These are phyloP conservation scores for Dysphania ambrosioides DNA, from an alignment of 148 eudicot genomes.

Conservation along the genomic window DNA sequence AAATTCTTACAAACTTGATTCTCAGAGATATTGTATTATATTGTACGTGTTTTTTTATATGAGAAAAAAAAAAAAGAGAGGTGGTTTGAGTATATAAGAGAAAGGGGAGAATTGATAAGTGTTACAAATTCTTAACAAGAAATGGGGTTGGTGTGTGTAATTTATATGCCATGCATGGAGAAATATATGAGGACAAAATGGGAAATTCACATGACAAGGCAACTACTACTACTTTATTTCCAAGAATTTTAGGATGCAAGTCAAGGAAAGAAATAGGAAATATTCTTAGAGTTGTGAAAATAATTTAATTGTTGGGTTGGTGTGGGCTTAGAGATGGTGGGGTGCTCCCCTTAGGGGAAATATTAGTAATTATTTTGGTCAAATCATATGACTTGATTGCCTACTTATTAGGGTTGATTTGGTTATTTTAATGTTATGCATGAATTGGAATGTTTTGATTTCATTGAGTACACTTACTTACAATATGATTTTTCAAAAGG, in stretches of 20 bases:
- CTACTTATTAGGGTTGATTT: neutral
- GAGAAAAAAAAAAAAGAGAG: neutral
- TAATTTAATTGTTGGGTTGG: neutral
- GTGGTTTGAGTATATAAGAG: conserved; percentile 13
- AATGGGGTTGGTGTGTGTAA: conserved; percentile 14
- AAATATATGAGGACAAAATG: neutral
- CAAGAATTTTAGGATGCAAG: conserved; percentile 11
- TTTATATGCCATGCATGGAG: neutral
- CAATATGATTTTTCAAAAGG: neutral
- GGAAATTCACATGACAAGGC: neutral
- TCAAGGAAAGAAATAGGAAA: conserved; percentile 16
- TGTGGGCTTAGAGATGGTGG: conserved; percentile 14
- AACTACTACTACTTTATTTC: too few relatives aligned
- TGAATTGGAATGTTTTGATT: conserved; percentile 1
- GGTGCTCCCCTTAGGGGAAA: conserved; percentile 3
- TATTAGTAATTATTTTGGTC: neutral
- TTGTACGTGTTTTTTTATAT: neutral
- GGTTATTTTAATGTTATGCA: neutral
- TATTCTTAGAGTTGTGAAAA: neutral
- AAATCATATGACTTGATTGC: neutral
- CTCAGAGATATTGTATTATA: too few relatives aligned
- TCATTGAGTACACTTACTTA: conserved; percentile 5
- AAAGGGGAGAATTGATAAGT: too few relatives aligned
- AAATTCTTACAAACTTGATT: too few relatives aligned
- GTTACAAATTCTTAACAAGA: too few relatives aligned